These are phyloP conservation scores for Chrysosporium queenslandicum DNA, from an alignment of 2,329 filamentous ascomycete genomes.

Conservation along the genomic window DNA sequence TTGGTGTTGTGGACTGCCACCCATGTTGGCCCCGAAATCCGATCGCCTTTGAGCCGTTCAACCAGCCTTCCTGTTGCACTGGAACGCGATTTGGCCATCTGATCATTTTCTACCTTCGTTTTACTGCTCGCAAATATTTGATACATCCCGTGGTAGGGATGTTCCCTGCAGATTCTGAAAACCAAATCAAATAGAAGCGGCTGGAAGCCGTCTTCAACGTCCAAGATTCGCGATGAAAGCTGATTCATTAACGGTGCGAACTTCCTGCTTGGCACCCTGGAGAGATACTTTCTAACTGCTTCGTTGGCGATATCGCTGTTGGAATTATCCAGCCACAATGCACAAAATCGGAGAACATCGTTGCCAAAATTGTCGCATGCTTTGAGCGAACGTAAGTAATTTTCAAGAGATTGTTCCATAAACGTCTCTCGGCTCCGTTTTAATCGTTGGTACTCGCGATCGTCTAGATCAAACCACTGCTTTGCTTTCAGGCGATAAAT, in stretches of 20 bases:
- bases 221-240: slow-evolving; percentile 79
- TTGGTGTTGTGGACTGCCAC: slow-evolving; percentile 63
- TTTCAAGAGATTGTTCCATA: slow-evolving; percentile 79
- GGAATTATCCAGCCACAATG: slow-evolving; percentile 84
- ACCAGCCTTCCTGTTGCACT: slow-evolving; percentile 62
- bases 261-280: slow-evolving; percentile 74
- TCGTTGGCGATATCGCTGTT: slow-evolving; percentile 66
- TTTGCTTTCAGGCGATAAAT: slow-evolving; percentile 61
- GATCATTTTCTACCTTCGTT: slow-evolving; percentile 58
- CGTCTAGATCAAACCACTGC: slow-evolving; percentile 82
- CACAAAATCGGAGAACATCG: slow-evolving; percentile 82
- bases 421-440: slow-evolving; percentile 69
- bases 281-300: slow-evolving; percentile 60
- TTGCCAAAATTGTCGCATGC: slow-evolving; percentile 84
- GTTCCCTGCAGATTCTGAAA: slow-evolving; percentile 74
- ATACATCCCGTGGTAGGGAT: slow-evolving; percentile 96
- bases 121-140: slow-evolving; percentile 81
- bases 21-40: slow-evolving; percentile 52
- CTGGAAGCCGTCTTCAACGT: slow-evolving; percentile 62
- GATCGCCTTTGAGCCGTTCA: slow-evolving; percentile 47
- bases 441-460: slow-evolving; percentile 72
- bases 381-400: slow-evolving; percentile 75
- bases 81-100: slow-evolving; percentile 62
- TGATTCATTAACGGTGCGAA: slow-evolving; percentile 93
- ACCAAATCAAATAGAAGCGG: slow-evolving; percentile 62